These are phyloP conservation scores for Trichoderma pleuroti DNA, from an alignment of 2,329 filamentous ascomycete species.

Conservation along the genomic window DNA sequence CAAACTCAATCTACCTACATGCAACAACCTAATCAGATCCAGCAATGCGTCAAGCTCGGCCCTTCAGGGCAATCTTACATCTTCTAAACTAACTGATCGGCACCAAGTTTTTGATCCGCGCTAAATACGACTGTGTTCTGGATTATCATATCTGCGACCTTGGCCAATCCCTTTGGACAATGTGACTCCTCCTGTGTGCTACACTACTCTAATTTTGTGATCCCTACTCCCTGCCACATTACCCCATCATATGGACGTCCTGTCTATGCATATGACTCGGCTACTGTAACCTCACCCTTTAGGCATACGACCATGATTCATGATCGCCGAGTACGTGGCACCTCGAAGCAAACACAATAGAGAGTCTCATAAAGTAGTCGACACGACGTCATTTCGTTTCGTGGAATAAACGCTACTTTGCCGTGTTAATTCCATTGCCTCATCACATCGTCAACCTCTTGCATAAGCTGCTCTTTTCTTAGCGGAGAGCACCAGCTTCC, in stretches of 20 bases:
- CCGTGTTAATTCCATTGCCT: neutral
- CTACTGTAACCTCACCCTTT: neutral
- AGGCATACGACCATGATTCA: neutral
- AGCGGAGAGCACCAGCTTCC: conserved; percentile 66
- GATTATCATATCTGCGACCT: neutral
- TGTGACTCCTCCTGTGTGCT: neutral
- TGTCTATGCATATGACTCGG: neutral
- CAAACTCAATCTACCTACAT: neutral
- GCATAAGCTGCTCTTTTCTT: conserved; percentile 58
- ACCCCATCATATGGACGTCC: too few species aligned
- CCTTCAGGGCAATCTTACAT: neutral
- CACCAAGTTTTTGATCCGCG: neutral
- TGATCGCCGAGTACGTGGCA: neutral
- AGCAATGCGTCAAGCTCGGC: neutral
- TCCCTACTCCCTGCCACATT: neutral
- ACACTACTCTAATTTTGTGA: neutral
- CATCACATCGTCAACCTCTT: conserved; percentile 36
- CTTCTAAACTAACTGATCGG: neutral
- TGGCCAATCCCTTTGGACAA: neutral
- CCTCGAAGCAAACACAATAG: neutral
- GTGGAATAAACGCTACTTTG: neutral
- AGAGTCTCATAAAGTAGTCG: neutral
- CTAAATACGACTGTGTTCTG: neutral
- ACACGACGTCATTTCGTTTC: neutral
- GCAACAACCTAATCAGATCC: neutral